phyloP scores from a whole-genome alignment of 306 rosid genomes.

The Vigna angularis region DNA sequence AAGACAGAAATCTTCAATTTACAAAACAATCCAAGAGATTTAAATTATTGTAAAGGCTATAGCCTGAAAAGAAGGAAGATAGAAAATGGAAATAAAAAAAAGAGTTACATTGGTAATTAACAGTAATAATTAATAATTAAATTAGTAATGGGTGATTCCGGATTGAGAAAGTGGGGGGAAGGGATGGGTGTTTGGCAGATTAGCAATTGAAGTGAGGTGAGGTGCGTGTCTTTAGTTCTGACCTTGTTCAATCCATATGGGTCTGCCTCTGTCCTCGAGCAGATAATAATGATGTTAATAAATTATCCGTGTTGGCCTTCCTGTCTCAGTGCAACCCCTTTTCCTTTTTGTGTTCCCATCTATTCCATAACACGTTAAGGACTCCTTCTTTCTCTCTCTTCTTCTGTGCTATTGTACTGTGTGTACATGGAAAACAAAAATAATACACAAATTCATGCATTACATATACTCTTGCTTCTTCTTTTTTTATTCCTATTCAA shows the following conservation, averaged over 20 bases:
- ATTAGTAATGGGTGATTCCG: no score
- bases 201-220: not conserved
- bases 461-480: no score
- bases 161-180: not conserved
- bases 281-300: not conserved
- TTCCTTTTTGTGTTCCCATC: not conserved
- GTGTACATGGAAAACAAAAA: no score
- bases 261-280: not conserved
- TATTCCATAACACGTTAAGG: not conserved
- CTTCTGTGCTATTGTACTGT: not conserved
- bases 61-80: not conserved
- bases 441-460: not conserved
- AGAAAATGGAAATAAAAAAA: not conserved
- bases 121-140: not conserved
- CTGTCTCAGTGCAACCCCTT: not conserved
- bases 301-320: not conserved
- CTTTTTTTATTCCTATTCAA: no score
- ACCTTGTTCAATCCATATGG: slow-evolving; percentile 1
- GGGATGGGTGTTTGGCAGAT: not conserved
- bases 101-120: not conserved
- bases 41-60: not conserved
- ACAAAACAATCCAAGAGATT: not conserved
- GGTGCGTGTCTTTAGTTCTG: not conserved
- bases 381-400: not conserved
- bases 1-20: slow-evolving; percentile 1